phyloP scores from a whole-genome alignment of 192 early-diverging fungal species.

The Pilobolus umbonatus region DNA sequence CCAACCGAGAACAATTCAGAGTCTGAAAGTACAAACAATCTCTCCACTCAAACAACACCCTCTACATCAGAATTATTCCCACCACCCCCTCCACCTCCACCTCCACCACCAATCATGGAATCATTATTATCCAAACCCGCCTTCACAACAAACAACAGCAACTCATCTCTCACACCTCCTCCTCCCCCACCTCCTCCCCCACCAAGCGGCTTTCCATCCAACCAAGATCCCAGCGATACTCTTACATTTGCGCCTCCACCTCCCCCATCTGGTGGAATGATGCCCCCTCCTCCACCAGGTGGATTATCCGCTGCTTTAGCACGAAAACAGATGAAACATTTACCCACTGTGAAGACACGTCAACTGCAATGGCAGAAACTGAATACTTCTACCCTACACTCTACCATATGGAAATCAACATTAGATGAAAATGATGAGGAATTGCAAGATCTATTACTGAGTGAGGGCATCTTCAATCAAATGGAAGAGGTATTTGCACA shows the following conservation, averaged over 20 bases:
- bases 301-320: background rate
- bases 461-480: constrained; percentile 28
- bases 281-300: constrained; percentile 15
- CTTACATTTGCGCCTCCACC: background rate
- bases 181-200: constrained; percentile 19
- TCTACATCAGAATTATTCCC: background rate
- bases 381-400: constrained; percentile 19
- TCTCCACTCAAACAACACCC: background rate
- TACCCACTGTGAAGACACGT: constrained; percentile 24
- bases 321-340: constrained; percentile 22
- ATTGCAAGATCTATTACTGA: constrained; percentile 12
- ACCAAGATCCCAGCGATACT: background rate
- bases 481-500: constrained; percentile 33
- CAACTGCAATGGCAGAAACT: constrained; percentile 35
- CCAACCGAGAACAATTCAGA: background rate
- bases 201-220: background rate
- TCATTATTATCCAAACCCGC: no score
- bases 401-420: constrained; percentile 27
- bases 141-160: background rate
- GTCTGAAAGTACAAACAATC: no score
- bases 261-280: background rate
- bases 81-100: constrained; percentile 26
- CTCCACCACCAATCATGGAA: constrained; percentile 1
- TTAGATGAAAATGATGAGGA: constrained; percentile 8
- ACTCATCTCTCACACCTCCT: background rate